Conservation (phyloP, 106 monocot species). For the Dendrobium nobile region DNA sequence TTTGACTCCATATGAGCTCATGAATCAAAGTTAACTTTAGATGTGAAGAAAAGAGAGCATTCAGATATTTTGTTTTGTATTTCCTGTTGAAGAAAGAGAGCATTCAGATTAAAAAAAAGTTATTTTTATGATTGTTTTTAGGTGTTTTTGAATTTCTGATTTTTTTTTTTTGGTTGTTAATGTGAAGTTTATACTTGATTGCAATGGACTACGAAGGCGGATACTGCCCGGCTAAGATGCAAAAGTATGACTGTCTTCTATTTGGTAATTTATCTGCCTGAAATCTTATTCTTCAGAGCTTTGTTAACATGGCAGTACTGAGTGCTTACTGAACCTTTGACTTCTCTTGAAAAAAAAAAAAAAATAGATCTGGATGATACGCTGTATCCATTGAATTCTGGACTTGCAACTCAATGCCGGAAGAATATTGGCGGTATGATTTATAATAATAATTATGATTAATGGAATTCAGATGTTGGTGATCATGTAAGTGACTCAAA, state of each 20-base stretch:
- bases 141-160: too few relatives aligned
- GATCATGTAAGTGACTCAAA: too few relatives aligned
- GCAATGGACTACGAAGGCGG: slow-evolving; percentile 51
- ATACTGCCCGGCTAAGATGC: slow-evolving; percentile 26
- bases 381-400: slow-evolving; percentile 71
- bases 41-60: too few relatives aligned
- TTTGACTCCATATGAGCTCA: too few relatives aligned
- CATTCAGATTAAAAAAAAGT: too few relatives aligned
- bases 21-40: too few relatives aligned
- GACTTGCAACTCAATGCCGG: slow-evolving; percentile 42
- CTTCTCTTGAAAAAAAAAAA: too few relatives aligned
- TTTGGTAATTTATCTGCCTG: slow-evolving; percentile 44
- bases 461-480: not conserved
- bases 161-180: not conserved
- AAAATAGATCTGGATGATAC: slow-evolving; percentile 83
- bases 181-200: not conserved
- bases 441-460: not conserved
- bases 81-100: too few relatives aligned
- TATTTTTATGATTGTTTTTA: too few relatives aligned
- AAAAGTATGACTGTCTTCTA: slow-evolving; percentile 61
- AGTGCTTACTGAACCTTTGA: not conserved
- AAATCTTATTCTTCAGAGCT: not conserved
- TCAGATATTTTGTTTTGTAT: too few relatives aligned
- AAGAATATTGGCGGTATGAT: slow-evolving; percentile 80
- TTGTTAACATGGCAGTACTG: not conserved